These are phyloP conservation scores for Colletotrichum australisinense DNA, from an alignment of 2,329 filamentous ascomycete genomes.

Conservation along the genomic window DNA sequence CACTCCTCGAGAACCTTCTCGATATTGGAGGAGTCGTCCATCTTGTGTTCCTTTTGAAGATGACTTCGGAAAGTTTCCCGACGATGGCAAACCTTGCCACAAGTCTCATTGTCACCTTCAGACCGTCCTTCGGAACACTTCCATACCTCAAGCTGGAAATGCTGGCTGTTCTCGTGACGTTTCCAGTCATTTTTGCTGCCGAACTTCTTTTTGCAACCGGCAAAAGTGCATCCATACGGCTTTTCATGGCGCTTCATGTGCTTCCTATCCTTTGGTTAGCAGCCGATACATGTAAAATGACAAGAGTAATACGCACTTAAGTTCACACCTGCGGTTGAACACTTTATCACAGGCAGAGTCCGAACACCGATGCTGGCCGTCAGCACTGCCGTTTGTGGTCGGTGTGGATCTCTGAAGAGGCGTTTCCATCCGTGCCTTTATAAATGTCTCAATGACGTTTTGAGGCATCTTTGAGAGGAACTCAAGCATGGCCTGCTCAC, in stretches of 20 bases:
- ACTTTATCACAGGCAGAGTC: constrained; percentile 54
- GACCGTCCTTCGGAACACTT: constrained; percentile 65
- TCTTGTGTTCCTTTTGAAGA: constrained; percentile 62
- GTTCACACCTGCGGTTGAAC: constrained; percentile 64
- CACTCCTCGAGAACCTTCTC: constrained; percentile 62
- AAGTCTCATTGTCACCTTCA: constrained; percentile 47
- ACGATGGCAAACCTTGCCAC: constrained; percentile 69
- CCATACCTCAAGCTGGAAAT: constrained; percentile 79
- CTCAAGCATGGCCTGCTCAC: constrained; percentile 28
- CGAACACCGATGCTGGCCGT: constrained; percentile 17
- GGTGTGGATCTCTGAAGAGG: constrained; percentile 34
- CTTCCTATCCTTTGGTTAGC: constrained; percentile 68
- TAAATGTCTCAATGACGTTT: constrained; percentile 45
- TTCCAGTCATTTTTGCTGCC: constrained; percentile 98
- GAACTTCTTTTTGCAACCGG: constrained; percentile 76
- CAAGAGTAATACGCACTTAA: constrained; percentile 60
- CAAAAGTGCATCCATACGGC: constrained; percentile 85
- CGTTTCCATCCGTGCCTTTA: constrained; percentile 37
- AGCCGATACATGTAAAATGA: background rate
- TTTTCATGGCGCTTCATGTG: constrained; percentile 84
- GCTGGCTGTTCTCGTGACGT: constrained; percentile 85
- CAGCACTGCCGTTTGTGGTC: background rate
- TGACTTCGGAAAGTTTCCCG: constrained; percentile 72
- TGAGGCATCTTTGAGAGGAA: constrained; percentile 44
- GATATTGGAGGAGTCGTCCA: constrained; percentile 44